Conservation (phyloP, 2,329 filamentous ascomycete genomes). For the Setomelanomma holmii region DNA sequence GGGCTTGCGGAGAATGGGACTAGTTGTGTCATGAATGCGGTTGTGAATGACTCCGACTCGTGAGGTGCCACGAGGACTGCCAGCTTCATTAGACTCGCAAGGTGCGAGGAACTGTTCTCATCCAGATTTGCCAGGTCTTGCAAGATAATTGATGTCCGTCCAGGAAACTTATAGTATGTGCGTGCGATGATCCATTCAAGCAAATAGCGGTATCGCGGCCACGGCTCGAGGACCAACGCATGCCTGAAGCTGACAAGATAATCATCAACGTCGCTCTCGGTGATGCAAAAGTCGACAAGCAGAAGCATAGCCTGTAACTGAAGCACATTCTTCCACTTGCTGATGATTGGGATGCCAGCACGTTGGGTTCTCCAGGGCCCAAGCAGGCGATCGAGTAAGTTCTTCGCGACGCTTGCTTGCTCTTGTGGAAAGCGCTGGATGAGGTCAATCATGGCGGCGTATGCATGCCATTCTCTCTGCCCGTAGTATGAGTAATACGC, state of each 20-base stretch:
- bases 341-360: constrained; percentile 52
- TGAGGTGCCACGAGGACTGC: constrained; percentile 52
- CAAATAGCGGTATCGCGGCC: constrained; percentile 56
- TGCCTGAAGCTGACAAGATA: constrained; percentile 50
- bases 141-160: constrained; percentile 43
- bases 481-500: constrained; percentile 55
- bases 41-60: constrained; percentile 47
- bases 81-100: constrained; percentile 57
- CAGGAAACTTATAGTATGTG: constrained; percentile 47
- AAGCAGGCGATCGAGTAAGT: constrained; percentile 46
- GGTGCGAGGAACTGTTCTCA: constrained; percentile 56
- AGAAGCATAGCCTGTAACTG: constrained; percentile 57
- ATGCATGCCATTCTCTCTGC: constrained; percentile 51
- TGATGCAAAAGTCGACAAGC: constrained; percentile 48
- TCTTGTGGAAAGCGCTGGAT: constrained; percentile 47
- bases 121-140: constrained; percentile 48
- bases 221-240: constrained; percentile 54
- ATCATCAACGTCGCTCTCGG: constrained; percentile 29
- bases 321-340: constrained; percentile 57
- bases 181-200: constrained; percentile 58
- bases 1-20: constrained; percentile 55
- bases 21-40: constrained; percentile 51
- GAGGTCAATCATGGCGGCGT: constrained; percentile 55
- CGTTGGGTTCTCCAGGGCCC: constrained; percentile 55
- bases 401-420: constrained; percentile 29